These are phyloP conservation scores for Exsudoporus frostii DNA, from an alignment of 768 basidiomycete genomes.

Conservation along the genomic window DNA sequence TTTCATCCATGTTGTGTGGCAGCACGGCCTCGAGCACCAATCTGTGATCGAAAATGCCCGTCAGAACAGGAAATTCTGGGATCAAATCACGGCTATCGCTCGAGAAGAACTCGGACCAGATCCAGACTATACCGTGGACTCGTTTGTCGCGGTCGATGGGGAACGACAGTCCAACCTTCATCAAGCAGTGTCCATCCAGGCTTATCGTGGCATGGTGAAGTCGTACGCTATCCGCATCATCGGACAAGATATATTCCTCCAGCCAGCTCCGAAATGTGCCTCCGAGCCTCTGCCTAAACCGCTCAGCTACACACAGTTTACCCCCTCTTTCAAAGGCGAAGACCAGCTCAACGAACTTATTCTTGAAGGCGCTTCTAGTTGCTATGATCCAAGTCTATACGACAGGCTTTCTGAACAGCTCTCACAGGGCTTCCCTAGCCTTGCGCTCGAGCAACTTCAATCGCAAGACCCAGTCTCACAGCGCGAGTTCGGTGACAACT, in stretches of 20 bases:
- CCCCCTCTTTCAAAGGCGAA: constrained; percentile 53
- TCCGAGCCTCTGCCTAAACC: constrained; percentile 46
- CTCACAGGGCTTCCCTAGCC: constrained; percentile 49
- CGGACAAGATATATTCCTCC: constrained; percentile 69
- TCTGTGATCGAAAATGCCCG: constrained; percentile 53
- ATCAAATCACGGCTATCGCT: constrained; percentile 58
- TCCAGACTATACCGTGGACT: constrained; percentile 61
- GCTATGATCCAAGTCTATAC: constrained; percentile 71
- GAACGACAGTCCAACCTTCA: constrained; percentile 52
- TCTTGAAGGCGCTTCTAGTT: constrained; percentile 64
- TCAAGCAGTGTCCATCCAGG: constrained; percentile 57
- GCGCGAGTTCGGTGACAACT: constrained; percentile 78
- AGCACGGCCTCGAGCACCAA: constrained; percentile 74
- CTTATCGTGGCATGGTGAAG: constrained; percentile 69
- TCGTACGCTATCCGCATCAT: constrained; percentile 73
- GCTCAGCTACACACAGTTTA: constrained; percentile 56
- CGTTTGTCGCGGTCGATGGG: constrained; percentile 38
- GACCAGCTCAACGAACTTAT: constrained; percentile 66
- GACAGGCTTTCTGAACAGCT: constrained; percentile 54
- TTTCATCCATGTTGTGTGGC: constrained; percentile 78
- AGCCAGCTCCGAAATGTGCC: constrained; percentile 41
- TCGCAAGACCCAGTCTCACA: constrained; percentile 58
- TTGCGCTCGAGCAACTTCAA: constrained; percentile 64
- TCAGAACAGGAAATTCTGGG: constrained; percentile 64
- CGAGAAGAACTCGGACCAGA: constrained; percentile 69